phyloP scores from a whole-genome alignment of 1,284 basidiomycete genomes.

The Ganoderma resinaceum region DNA sequence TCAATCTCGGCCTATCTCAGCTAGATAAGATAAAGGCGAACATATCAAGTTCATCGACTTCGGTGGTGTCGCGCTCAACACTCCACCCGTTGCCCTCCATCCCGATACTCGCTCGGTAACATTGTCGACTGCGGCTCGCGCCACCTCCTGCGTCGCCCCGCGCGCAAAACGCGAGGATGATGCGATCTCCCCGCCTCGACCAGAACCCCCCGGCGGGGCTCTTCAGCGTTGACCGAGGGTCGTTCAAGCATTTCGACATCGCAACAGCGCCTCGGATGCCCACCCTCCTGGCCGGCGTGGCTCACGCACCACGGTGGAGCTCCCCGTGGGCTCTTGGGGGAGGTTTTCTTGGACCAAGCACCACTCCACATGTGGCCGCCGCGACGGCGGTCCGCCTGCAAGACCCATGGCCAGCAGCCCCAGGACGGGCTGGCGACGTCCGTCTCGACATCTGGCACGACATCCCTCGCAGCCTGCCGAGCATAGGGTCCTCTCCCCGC shows the following conservation, averaged over 20 bases:
- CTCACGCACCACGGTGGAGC: conserved; percentile 5
- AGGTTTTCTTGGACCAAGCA: conserved; percentile 15
- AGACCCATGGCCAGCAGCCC: conserved; percentile 5
- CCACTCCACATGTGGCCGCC: not conserved
- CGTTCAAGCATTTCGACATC: conserved; percentile 27
- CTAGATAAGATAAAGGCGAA: conserved; percentile 9
- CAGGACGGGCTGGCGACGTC: not conserved
- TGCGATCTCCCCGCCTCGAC: conserved; percentile 23
- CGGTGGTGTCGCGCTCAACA: not conserved
- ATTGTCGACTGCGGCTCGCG: not conserved
- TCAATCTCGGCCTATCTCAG: not conserved
- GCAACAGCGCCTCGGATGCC: conserved; percentile 8
- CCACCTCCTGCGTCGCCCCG: not conserved
- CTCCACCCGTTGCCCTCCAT: not conserved
- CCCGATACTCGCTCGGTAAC: not conserved
- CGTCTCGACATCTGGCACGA: conserved; percentile 15
- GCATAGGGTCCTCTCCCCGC: conserved; percentile 29
- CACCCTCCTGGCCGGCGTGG: not conserved
- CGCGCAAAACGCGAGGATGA: conserved; percentile 11
- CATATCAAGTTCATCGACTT: not conserved
- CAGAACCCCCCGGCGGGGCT: conserved; percentile 26
- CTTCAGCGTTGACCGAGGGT: not conserved
- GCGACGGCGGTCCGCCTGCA: not conserved
- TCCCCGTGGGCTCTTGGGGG: conserved; percentile 9
- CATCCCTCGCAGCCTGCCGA: conserved; percentile 15